Conservation (phyloP, 2,329 filamentous ascomycete genomes). For the Alternaria longipes region DNA sequence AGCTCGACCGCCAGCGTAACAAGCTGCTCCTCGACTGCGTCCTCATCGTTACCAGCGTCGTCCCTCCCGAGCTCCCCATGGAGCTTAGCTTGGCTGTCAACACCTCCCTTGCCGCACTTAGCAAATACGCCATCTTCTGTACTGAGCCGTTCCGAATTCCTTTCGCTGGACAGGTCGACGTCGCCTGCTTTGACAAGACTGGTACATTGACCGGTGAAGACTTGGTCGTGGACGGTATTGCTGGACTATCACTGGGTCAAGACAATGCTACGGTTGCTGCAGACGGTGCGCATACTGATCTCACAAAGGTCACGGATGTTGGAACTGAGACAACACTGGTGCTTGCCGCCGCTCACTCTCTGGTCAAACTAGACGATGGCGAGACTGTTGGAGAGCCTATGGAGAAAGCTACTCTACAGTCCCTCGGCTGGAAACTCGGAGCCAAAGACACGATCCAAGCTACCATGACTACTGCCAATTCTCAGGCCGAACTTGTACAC, state of each 20-base stretch:
- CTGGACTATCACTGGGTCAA: conserved; percentile 80
- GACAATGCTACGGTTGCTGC: conserved; percentile 72
- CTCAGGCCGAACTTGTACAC: conserved; percentile 78
- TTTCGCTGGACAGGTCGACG: conserved; percentile 91
- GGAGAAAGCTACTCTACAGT: conserved; percentile 93
- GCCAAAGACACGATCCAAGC: conserved; percentile 84
- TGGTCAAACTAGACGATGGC: conserved; percentile 95
- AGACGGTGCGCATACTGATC: conserved; percentile 83
- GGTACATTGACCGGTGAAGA: conserved; percentile 97
- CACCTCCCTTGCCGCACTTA: conserved; percentile 92
- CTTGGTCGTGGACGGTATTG: conserved; percentile 95
- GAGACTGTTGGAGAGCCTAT: conserved; percentile 98
- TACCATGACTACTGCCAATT: conserved; percentile 64
- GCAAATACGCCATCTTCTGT: conserved; percentile 97
- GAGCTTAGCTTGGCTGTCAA: conserved; percentile 97
- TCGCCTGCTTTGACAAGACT: conserved; percentile 99
- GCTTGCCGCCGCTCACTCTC: conserved; percentile 90
- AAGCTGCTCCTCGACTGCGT: conserved; percentile 97
- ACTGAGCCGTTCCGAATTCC: conserved; percentile 99
- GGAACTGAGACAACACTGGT: conserved; percentile 88
- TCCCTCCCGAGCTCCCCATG: conserved; percentile 98
- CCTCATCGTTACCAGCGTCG: conserved; percentile 96
- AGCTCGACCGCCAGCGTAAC: conserved; percentile 92
- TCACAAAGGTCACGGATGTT: conserved; percentile 75
- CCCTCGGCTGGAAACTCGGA: conserved; percentile 92